phyloP scores from a whole-genome alignment of 345 rosid genomes.

The Gossypioides kirkii region DNA sequence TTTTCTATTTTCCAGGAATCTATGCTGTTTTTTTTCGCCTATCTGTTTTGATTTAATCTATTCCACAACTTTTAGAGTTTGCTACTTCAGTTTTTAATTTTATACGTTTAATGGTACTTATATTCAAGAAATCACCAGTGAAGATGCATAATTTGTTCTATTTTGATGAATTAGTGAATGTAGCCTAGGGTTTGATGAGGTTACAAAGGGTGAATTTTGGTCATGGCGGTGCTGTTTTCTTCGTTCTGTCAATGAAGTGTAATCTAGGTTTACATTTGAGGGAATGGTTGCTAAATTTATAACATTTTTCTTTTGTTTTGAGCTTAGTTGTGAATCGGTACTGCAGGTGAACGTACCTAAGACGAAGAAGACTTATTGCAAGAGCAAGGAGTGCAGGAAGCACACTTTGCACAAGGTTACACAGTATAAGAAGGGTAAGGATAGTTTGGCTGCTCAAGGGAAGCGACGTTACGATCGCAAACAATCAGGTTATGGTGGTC shows the following conservation, averaged over 20 bases:
- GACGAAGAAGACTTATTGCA: conserved; percentile 80
- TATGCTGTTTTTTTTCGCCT: background rate
- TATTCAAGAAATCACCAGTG: background rate
- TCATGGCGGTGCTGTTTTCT: background rate
- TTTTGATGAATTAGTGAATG: background rate
- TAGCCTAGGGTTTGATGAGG: background rate
- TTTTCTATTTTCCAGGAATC: background rate
- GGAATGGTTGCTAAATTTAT: background rate
- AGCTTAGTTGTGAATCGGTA: background rate
- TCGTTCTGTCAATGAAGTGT: background rate
- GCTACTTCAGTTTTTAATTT: background rate
- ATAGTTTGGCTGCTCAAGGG: conserved; percentile 81
- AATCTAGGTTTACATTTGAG: background rate
- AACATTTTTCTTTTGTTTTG: background rate
- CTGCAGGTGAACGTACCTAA: conserved; percentile 79
- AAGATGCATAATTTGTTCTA: background rate
- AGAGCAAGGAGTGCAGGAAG: conserved; percentile 62
- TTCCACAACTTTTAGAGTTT: background rate
- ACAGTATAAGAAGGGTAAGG: conserved; percentile 87
- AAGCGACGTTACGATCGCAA: conserved; percentile 85
- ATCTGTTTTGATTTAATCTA: background rate
- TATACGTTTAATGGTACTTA: background rate
- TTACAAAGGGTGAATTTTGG: background rate
- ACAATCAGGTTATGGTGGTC: conserved; percentile 89
- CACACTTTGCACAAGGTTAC: conserved; percentile 92